A percentile compares a stretch with the other conserved stretches of the same genome.
Conservation (phyloP, 1,284 basidiomycete species). For the Crepidotus sp. region DNA sequence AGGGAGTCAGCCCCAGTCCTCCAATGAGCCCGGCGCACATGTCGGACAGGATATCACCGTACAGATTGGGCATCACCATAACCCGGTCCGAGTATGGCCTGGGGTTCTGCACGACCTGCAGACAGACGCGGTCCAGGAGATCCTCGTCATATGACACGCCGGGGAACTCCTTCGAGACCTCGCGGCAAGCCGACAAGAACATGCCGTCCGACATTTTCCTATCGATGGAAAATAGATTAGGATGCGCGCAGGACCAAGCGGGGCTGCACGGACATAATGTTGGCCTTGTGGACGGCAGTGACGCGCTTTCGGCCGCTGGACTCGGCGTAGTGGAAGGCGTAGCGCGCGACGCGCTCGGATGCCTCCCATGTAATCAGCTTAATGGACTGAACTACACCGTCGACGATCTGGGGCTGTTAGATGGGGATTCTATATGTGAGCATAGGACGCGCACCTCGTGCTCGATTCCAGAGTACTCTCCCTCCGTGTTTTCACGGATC, state of each 20-base stretch:
- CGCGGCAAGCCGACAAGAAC: slow-evolving; percentile 97
- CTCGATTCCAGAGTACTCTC: slow-evolving; percentile 99
- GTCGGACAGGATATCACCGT: slow-evolving; percentile 96
- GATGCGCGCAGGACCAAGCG: not conserved
- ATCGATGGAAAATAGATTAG: not conserved
- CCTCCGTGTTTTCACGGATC: slow-evolving; percentile 99
- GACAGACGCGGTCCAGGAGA: slow-evolving; percentile 92
- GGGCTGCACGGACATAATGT: slow-evolving; percentile 76
- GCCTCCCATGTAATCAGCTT: slow-evolving; percentile 99
- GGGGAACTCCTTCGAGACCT: slow-evolving; percentile 95
- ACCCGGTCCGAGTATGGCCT: slow-evolving; percentile 92
- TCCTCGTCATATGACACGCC: slow-evolving; percentile 95
- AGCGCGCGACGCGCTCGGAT: slow-evolving; percentile 96
- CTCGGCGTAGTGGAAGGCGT: slow-evolving; percentile 97
- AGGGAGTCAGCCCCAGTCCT: slow-evolving; percentile 94
- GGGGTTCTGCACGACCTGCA: slow-evolving; percentile 90
- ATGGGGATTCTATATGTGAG: slow-evolving; percentile 5
- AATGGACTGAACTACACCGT: slow-evolving; percentile 99
- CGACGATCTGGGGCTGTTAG: slow-evolving; percentile 56
- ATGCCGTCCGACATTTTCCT: slow-evolving; percentile 99
- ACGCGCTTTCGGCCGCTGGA: slow-evolving; percentile 85
- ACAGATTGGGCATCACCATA: slow-evolving; percentile 99
- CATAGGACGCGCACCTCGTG: slow-evolving; percentile 61
- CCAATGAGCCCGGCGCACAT: slow-evolving; percentile 99
- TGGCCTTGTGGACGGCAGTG: slow-evolving; percentile 99